Conservation (phyloP, 139 green algal species). For the Deuterostichococcus epilithicus region DNA sequence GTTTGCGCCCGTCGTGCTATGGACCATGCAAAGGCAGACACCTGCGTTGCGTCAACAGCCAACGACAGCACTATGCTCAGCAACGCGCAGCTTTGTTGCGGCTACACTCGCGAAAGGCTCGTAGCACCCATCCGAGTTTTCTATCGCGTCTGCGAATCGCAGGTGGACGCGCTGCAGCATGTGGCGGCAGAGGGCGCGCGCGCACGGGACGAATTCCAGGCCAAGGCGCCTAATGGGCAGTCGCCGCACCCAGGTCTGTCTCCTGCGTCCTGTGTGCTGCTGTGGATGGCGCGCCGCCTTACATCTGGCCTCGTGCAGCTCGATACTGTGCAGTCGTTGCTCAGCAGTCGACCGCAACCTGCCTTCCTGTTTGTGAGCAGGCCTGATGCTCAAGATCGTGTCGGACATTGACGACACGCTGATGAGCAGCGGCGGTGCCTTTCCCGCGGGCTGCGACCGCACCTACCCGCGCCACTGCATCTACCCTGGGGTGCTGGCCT, state of each 20-base stretch:
- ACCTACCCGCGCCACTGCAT: conserved; percentile 35
- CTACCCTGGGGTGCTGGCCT: conserved; percentile 47
- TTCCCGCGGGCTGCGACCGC: conserved; percentile 27
- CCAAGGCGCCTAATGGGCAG: not conserved
- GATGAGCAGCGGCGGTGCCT: conserved; percentile 47
- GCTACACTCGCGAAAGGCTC: no score
- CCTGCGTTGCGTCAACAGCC: no score
- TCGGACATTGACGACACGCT: conserved; percentile 62
- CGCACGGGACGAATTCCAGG: conserved; percentile 7
- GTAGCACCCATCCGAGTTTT: no score
- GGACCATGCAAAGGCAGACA: no score
- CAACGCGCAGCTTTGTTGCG: no score
- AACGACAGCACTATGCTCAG: no score
- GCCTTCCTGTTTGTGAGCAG: not conserved
- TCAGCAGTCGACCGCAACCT: no score
- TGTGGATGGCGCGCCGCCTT: no score
- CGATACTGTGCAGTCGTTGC: no score
- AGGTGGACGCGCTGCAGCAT: conserved; percentile 44
- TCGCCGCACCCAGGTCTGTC: not conserved
- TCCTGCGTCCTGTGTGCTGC: not conserved
- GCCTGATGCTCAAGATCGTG: conserved; percentile 50
- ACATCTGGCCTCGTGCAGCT: no score
- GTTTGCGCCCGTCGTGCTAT: not conserved
- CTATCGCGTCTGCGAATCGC: not conserved
- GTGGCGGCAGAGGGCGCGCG: conserved; percentile 27